Evolutionary conservation across 768 basidiomycete genomes (phyloP).

Genomic region (Rhodotorula graminis): DNA sequence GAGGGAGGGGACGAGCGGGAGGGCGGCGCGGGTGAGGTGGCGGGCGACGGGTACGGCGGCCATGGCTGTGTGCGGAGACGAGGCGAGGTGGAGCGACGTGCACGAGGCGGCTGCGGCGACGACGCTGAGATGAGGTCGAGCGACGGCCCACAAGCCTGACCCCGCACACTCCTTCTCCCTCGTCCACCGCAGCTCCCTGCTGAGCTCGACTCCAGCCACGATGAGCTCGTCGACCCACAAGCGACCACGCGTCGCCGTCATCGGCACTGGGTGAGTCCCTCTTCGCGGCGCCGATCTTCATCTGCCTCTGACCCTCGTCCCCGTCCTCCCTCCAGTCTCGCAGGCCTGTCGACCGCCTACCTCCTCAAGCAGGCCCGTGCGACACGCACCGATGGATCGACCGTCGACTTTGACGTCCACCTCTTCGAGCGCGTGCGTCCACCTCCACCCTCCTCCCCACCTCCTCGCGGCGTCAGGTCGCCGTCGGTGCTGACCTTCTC

Average conservation of each 20-base stretch:
- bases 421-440: constrained; percentile 65
- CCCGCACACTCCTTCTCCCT: no score
- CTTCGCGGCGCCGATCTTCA: neutral
- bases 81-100: neutral
- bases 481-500: neutral
- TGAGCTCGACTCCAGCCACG: no score
- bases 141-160: no score
- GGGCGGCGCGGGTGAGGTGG: constrained; percentile 18
- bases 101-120: no score
- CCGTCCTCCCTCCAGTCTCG: constrained; percentile 49
- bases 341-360: constrained; percentile 66
- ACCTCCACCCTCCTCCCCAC: neutral
- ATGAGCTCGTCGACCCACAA: neutral
- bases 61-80: neutral
- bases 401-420: constrained; percentile 61
- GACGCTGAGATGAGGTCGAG: no score
- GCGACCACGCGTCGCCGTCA: neutral
- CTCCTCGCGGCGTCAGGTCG: neutral
- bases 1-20: constrained; percentile 23
- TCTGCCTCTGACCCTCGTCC: neutral
- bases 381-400: constrained; percentile 43
- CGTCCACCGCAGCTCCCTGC: no score
- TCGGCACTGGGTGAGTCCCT: neutral
- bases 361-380: constrained; percentile 49
- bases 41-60: neutral